phyloP scores from a whole-genome alignment of 2,329 filamentous ascomycete genomes.

The Ophiosphaerella narmari region DNA sequence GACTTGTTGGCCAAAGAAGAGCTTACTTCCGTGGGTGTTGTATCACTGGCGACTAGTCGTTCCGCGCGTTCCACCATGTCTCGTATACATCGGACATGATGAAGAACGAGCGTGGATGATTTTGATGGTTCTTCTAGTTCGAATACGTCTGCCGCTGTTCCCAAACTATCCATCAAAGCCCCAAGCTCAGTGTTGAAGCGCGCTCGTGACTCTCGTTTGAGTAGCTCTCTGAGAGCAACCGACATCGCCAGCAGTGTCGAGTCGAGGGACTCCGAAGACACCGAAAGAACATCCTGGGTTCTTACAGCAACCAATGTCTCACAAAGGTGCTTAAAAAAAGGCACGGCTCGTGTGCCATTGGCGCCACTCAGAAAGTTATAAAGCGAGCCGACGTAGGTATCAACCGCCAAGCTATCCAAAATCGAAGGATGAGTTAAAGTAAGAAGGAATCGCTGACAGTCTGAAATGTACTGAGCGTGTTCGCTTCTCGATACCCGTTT shows the following conservation, averaged over 20 bases:
- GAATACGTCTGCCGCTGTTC: constrained; percentile 5
- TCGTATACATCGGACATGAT: constrained; percentile 12
- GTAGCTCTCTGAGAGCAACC: constrained; percentile 20
- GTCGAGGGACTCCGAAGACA: not conserved
- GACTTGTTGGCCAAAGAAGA: constrained; percentile 2
- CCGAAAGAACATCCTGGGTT: not conserved
- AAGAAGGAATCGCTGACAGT: constrained; percentile 12
- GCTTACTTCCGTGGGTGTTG: constrained; percentile 1
- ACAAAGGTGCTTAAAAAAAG: constrained; percentile 36
- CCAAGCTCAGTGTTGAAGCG: constrained; percentile 27
- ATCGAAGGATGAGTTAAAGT: constrained; percentile 38
- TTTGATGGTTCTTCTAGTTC: not conserved
- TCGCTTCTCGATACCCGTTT: constrained; percentile 4
- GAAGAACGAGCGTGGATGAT: not conserved
- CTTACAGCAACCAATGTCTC: constrained; percentile 9
- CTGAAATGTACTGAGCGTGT: constrained; percentile 8
- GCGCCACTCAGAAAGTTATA: constrained; percentile 44
- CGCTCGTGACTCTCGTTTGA: constrained; percentile 21
- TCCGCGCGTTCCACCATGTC: constrained; percentile 21
- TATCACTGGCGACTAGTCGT: constrained; percentile 14
- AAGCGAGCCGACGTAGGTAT: constrained; percentile 40
- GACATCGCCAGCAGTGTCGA: constrained; percentile 14
- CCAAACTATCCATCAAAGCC: constrained; percentile 9
- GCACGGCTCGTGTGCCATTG: constrained; percentile 35
- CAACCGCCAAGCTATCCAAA: constrained; percentile 41